Conservation (phyloP, 352 stramenopile species). For the Phytopythium mirpurense region DNA sequence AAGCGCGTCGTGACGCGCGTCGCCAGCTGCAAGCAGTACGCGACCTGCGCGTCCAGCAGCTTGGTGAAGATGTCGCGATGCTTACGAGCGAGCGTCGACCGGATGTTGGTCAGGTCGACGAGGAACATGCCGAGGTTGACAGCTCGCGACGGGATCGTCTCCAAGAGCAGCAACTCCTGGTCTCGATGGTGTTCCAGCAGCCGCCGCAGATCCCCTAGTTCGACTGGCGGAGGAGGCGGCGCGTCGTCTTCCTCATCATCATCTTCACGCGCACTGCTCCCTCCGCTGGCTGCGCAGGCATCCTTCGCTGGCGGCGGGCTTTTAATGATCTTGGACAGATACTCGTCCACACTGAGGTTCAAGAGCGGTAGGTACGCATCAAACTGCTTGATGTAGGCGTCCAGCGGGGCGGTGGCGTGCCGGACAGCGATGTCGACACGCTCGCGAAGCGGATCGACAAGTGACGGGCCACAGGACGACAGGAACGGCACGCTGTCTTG, state of each 20-base stretch:
- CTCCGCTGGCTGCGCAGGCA: background rate
- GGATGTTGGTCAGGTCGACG: constrained; percentile 79
- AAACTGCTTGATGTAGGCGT: constrained; percentile 81
- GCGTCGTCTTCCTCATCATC: constrained; percentile 35
- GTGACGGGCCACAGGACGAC: constrained; percentile 16
- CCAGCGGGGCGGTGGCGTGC: constrained; percentile 41
- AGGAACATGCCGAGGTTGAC: constrained; percentile 78
- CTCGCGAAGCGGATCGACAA: constrained; percentile 30
- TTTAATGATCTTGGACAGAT: constrained; percentile 64
- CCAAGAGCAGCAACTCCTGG: constrained; percentile 64
- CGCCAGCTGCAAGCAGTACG: constrained; percentile 61
- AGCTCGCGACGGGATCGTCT: constrained; percentile 49
- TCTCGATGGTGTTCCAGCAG: constrained; percentile 58
- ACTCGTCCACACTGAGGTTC: constrained; percentile 87
- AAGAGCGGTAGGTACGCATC: constrained; percentile 86
- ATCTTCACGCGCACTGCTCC: constrained; percentile 15
- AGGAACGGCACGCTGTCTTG: constrained; percentile 89
- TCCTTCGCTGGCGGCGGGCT: constrained; percentile 17
- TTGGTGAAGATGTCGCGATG: constrained; percentile 72
- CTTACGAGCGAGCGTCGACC: constrained; percentile 67
- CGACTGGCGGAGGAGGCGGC: constrained; percentile 49
- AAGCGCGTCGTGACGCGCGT: constrained; percentile 77
- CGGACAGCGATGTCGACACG: constrained; percentile 44
- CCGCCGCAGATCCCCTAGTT: constrained; percentile 68
- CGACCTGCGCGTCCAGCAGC: constrained; percentile 62